Conservation (phyloP, 1,284 basidiomycete genomes). For the Acaromyces ingoldii region DNA sequence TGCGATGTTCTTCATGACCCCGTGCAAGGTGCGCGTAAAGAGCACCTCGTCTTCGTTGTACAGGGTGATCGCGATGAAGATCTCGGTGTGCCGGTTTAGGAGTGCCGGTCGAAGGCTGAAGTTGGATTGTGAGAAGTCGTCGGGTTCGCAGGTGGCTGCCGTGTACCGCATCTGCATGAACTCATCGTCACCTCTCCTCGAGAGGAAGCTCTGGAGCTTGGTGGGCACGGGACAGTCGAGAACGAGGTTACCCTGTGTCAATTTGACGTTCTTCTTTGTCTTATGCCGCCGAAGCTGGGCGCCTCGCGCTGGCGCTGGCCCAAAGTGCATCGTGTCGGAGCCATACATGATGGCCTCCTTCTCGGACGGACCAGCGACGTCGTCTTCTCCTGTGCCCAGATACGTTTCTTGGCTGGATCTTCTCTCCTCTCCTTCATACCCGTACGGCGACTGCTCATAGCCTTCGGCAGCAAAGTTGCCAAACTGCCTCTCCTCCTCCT, state of each 20-base stretch:
- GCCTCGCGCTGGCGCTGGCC: constrained; percentile 40
- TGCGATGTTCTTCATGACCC: constrained; percentile 68
- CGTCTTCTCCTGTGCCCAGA: constrained; percentile 14
- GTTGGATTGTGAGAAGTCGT: constrained; percentile 77
- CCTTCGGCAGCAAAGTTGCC: too few species aligned
- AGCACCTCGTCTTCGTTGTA: constrained; percentile 83
- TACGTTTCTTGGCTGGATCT: not conserved
- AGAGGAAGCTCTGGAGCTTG: constrained; percentile 61
- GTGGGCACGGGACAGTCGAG: constrained; percentile 51
- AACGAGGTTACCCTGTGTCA: constrained; percentile 52
- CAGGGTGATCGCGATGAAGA: constrained; percentile 82
- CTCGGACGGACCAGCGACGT: not conserved
- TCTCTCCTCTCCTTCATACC: not conserved
- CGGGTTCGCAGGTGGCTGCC: constrained; percentile 58
- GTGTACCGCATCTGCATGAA: constrained; percentile 65
- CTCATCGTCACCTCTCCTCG: constrained; percentile 73
- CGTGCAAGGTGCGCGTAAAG: constrained; percentile 89
- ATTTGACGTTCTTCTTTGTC: constrained; percentile 52
- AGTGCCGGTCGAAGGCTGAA: constrained; percentile 82
- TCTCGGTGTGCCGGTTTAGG: constrained; percentile 72
- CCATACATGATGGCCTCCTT: not conserved
- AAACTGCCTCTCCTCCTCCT: not conserved
- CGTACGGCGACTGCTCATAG: constrained; percentile 11
- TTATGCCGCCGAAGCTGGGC: constrained; percentile 47
- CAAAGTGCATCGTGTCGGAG: constrained; percentile 46